phyloP scores from a whole-genome alignment of 192 early-diverging fungal genomes.

The Funneliformis geosporum region DNA sequence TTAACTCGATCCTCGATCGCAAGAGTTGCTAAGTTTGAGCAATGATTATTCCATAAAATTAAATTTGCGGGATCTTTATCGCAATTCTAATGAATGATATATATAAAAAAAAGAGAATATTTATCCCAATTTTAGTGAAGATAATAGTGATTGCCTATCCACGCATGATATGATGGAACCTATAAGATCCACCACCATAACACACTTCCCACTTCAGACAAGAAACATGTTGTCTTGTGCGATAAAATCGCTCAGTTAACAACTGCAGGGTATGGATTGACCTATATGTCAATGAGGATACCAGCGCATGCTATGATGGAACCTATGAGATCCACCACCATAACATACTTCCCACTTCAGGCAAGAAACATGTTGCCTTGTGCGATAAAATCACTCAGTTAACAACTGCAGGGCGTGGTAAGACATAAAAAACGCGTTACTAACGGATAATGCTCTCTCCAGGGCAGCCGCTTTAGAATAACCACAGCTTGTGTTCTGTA shows the following conservation, averaged over 20 bases:
- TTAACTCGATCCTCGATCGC: not conserved
- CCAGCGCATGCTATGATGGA: not conserved
- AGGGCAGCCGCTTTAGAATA: not conserved
- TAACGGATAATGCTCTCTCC: not conserved
- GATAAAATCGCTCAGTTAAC: not conserved
- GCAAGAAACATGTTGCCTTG: not conserved
- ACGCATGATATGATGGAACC: not conserved
- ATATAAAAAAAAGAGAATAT: not conserved
- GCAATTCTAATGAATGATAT: not conserved
- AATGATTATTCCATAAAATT: not conserved
- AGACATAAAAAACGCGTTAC: not conserved
- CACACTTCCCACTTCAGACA: conserved; percentile 5
- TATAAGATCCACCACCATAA: conserved; percentile 4
- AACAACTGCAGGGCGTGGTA: conserved; percentile 8
- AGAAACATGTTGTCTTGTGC: not conserved
- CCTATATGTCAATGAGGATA: not conserved
- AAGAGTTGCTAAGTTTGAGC: not conserved
- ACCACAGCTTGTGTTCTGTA: not conserved
- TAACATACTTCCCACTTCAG: conserved; percentile 8
- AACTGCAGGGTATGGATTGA: not conserved
- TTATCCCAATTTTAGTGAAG: not conserved
- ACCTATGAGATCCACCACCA: not conserved
- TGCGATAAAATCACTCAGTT: not conserved
- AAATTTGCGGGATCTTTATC: conserved; percentile 1
- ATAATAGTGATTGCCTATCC: not conserved